These are phyloP conservation scores for Babesia divergens DNA, from an alignment of 169 alveolate species.

Conservation along the genomic window DNA sequence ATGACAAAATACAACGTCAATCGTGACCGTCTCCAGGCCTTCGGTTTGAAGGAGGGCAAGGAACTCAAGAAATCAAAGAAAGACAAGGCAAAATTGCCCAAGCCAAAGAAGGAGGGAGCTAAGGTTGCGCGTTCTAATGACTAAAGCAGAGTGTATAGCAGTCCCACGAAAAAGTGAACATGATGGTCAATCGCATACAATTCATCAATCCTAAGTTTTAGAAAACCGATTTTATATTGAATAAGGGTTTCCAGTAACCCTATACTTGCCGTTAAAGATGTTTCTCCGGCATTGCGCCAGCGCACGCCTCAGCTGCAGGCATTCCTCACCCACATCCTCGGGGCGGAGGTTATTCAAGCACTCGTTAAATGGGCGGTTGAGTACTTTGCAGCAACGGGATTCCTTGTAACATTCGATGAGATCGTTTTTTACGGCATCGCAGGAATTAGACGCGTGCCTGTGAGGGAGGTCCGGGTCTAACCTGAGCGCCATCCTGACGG, in stretches of 20 bases:
- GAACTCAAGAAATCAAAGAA: not conserved
- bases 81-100: not conserved
- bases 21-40: slow-evolving; percentile 41
- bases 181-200: not conserved
- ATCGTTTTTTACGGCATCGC: slow-evolving; percentile 71
- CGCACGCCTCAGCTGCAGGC: slow-evolving; percentile 73
- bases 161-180: not conserved
- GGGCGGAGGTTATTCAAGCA: slow-evolving; percentile 72
- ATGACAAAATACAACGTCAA: slow-evolving; percentile 55
- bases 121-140: not conserved
- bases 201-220: not conserved
- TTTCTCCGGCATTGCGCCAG: slow-evolving; percentile 81
- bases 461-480: slow-evolving; percentile 77
- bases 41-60: slow-evolving; percentile 10
- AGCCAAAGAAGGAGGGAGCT: not conserved
- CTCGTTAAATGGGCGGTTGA: slow-evolving; percentile 67
- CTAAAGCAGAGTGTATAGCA: not conserved
- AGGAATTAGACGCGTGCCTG: slow-evolving; percentile 79
- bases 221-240: slow-evolving; percentile 44
- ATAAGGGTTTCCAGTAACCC: slow-evolving; percentile 74
- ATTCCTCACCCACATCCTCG: slow-evolving; percentile 74
- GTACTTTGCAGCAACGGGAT: slow-evolving; percentile 68
- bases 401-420: slow-evolving; percentile 78
- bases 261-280: slow-evolving; percentile 68
- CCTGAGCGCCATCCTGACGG: slow-evolving; percentile 38